Percentiles rank a stretch among this genome's conserved stretches.
Conservation (phyloP, 2,329 filamentous ascomycete species). For the Cryphonectria japonica region DNA sequence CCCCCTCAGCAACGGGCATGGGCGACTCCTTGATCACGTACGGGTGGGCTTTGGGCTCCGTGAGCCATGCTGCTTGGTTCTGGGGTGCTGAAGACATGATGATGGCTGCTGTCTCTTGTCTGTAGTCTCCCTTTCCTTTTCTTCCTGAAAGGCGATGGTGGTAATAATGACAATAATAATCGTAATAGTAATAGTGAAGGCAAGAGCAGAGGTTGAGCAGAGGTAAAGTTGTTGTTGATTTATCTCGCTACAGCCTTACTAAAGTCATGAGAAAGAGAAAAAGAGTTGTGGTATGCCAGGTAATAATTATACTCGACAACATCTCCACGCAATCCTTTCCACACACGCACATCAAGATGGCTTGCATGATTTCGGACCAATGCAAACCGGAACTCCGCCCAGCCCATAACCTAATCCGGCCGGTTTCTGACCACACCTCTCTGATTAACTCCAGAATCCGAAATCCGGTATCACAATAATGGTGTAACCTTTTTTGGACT, state of each 20-base stretch:
- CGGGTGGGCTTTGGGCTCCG: neutral
- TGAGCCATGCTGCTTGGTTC: constrained; percentile 14
- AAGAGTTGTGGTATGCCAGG: neutral
- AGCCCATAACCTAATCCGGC: neutral
- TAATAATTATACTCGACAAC: neutral
- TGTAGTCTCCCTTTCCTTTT: neutral
- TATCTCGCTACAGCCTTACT: neutral
- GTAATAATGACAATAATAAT: too few relatives aligned
- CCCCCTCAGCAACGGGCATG: neutral
- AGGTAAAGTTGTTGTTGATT: neutral
- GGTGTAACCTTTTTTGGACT: neutral
- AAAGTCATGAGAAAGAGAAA: neutral
- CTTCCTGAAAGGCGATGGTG: too few relatives aligned
- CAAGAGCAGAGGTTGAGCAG: neutral
- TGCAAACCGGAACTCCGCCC: neutral
- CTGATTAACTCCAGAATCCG: neutral
- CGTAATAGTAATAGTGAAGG: neutral
- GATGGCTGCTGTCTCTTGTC: neutral
- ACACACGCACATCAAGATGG: neutral
- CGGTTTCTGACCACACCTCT: neutral
- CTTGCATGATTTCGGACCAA: neutral
- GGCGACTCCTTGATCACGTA: constrained; percentile 5
- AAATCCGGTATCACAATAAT: neutral
- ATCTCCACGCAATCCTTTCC: neutral
- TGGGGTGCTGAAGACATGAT: neutral